These are phyloP conservation scores for Alternaria triticina DNA, from an alignment of 2,329 filamentous ascomycete genomes.

Conservation along the genomic window DNA sequence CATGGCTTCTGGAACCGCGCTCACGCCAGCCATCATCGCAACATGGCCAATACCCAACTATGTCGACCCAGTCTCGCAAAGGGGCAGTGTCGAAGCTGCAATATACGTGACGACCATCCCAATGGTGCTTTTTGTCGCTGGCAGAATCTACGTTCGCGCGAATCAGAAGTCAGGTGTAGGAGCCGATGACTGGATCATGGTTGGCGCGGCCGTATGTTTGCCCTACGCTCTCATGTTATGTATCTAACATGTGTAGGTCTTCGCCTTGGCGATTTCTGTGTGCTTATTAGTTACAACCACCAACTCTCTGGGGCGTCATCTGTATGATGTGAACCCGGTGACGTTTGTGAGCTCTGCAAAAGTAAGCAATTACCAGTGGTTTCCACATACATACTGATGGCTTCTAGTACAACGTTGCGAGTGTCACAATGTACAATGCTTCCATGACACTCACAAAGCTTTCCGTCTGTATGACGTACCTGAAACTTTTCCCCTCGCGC, in stretches of 20 bases:
- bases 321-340: neutral
- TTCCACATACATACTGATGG: neutral
- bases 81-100: neutral
- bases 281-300: neutral
- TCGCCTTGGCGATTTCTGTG: neutral
- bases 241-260: neutral
- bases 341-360: neutral
- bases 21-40: neutral
- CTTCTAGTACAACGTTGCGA: neutral
- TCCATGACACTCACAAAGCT: neutral
- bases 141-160: neutral
- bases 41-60: neutral
- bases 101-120: neutral
- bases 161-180: neutral
- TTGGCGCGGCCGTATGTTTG: neutral
- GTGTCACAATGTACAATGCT: neutral
- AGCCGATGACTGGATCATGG: neutral
- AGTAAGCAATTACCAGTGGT: neutral
- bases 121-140: neutral
- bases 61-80: neutral
- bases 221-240: neutral
- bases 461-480: neutral
- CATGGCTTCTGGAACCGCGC: neutral
- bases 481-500: neutral
- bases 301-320: neutral